Conservation (phyloP, 805 yeast species). For the Barnettozyma pratensis region DNA sequence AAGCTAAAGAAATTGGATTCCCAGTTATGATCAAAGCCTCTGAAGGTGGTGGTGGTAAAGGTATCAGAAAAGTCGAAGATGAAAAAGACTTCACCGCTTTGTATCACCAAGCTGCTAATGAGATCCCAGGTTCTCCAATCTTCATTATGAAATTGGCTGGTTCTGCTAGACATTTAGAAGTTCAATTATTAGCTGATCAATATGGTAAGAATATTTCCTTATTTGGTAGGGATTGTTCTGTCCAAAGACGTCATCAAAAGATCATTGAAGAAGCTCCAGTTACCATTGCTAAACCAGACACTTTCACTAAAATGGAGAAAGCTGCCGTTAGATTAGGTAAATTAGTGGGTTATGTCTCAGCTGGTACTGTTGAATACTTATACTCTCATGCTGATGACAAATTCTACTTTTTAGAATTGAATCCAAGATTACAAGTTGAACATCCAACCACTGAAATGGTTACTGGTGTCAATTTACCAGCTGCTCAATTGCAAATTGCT, state of each 20-base stretch:
- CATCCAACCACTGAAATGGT: slow-evolving; percentile 99
- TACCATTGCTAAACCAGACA: slow-evolving; percentile 81
- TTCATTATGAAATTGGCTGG: slow-evolving; percentile 98
- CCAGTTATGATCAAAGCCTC: slow-evolving; percentile 99
- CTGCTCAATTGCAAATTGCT: slow-evolving; percentile 97
- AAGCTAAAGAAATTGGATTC: slow-evolving; percentile 87
- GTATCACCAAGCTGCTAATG: slow-evolving; percentile 92
- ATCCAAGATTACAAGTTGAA: slow-evolving; percentile 98
- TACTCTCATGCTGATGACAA: slow-evolving; percentile 92
- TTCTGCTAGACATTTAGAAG: slow-evolving; percentile 96
- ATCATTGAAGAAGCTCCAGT: slow-evolving; percentile 99
- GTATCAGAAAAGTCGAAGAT: slow-evolving; percentile 91
- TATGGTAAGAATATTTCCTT: slow-evolving; percentile 96
- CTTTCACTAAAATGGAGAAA: slow-evolving; percentile 87
- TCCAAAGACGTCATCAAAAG: slow-evolving; percentile 98
- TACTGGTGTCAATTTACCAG: slow-evolving; percentile 95
- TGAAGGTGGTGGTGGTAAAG: slow-evolving; percentile 99
- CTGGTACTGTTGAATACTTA: slow-evolving; percentile 98
- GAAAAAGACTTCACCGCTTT: slow-evolving; percentile 72
- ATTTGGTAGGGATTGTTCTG: slow-evolving; percentile 99
- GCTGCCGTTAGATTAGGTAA: slow-evolving; percentile 97
- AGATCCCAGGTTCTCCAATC: slow-evolving; percentile 98
- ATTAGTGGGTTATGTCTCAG: slow-evolving; percentile 96
- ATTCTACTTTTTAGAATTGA: slow-evolving; percentile 92
- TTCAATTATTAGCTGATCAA: slow-evolving; percentile 95